Evolutionary conservation across 2,329 filamentous ascomycete species (phyloP), one percentile per base, ranked within the genome.

Genomic region (Aspergillus ochraceus): DNA sequence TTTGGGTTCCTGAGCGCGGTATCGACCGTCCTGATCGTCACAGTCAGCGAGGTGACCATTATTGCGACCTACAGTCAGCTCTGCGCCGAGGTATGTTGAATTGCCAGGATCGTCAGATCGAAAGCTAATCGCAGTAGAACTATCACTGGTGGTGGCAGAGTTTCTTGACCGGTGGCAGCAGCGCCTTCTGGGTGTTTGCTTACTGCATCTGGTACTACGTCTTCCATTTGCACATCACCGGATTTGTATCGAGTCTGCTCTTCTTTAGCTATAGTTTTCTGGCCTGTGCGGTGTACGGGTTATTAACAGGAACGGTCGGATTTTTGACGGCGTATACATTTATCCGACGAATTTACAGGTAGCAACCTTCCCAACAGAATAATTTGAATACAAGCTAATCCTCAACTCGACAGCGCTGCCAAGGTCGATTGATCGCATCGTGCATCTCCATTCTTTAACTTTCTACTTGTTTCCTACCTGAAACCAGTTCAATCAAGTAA

Each of bases 141-240:
- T 89, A 95, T 76, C 85, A 91, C 73, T 96, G 92, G 92, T 95
- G 90, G 90, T 96, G 91, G 91, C 90, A 91, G 74, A 91, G 89
- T 54, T 95, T 96, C 79, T 77, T 91, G 52, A 85, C 92, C 9
- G 92, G 92, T 49, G 89, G 88, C 52, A 86, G 88, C 66, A 91
- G 88, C 66, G 86, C 89, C 6, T 75, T 91, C 61, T 96, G 91
- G 91, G 86, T 96, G 42, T 95, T 94, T 72, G 73, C 86, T 42
- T 96, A 95, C 78, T 91, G 90, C 73, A 80, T 88, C 53, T 96
- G 90, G 88, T 96, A 94, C 79, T 96, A 91, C 76, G 83, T 87
- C 67, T 87, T 86, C 65, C 91, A 90, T 74, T 82, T 96, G 58
- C 89, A 93, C 74, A 91, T 96, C 64, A 85, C 86, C 6, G 92